phyloP scores from a whole-genome alignment of 768 basidiomycete genomes.

The Mycena floridula region DNA sequence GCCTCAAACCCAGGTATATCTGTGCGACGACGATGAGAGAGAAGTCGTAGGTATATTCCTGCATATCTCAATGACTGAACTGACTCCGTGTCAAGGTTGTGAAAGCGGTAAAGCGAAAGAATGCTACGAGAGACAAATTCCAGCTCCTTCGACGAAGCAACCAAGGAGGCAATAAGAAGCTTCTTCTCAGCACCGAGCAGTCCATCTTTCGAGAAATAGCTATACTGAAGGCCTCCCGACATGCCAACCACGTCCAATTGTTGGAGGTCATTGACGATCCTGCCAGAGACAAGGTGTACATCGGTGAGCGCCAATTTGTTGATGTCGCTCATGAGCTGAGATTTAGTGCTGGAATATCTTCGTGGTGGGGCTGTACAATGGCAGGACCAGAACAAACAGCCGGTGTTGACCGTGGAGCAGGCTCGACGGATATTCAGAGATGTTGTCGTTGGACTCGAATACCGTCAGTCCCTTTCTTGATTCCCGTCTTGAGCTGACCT shows the following conservation, averaged over 20 bases:
- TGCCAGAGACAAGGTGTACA: constrained; percentile 73
- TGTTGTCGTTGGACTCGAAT: constrained; percentile 36
- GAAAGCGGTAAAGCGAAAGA: constrained; percentile 61
- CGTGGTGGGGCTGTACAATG: constrained; percentile 37
- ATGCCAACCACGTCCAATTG: constrained; percentile 72
- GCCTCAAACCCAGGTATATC: constrained; percentile 25
- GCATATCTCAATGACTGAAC: background rate
- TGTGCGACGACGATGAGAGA: constrained; percentile 16
- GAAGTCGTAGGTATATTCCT: constrained; percentile 38
- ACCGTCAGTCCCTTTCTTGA: constrained; percentile 23
- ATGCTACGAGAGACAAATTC: constrained; percentile 53
- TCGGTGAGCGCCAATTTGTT: constrained; percentile 40
- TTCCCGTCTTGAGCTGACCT: constrained; percentile 1
- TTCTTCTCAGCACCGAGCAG: constrained; percentile 56
- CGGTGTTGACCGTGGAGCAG: constrained; percentile 29
- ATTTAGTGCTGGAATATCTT: constrained; percentile 39
- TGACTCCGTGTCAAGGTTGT: constrained; percentile 44
- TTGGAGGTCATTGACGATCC: constrained; percentile 90
- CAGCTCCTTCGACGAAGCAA: constrained; percentile 41
- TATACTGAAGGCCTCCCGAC: constrained; percentile 84
- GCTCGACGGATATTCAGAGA: constrained; percentile 35
- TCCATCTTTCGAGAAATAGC: constrained; percentile 85
- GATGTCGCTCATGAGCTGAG: background rate
- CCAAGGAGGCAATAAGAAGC: constrained; percentile 25
- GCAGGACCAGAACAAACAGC: constrained; percentile 23